Evolutionary conservation across 352 stramenopile species (phyloP).

Genomic region (Globisporangium uncinulatum): DNA sequence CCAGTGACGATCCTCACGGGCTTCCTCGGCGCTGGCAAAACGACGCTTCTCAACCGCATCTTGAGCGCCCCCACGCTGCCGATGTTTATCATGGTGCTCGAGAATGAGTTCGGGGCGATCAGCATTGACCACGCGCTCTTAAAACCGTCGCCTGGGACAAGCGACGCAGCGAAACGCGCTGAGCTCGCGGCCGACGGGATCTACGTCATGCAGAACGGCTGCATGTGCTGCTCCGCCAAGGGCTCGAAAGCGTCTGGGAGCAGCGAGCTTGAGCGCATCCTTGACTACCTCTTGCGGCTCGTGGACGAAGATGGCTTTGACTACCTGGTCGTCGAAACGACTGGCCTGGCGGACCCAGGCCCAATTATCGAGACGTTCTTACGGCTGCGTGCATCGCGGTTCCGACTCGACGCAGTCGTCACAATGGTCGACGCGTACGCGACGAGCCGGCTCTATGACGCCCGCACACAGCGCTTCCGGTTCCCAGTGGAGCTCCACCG

Average conservation of each 20-base stretch:
- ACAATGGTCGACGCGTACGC: slow-evolving; percentile 92
- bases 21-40: slow-evolving; percentile 94
- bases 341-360: slow-evolving; percentile 93
- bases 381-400: slow-evolving; percentile 83
- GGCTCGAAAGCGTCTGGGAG: slow-evolving; percentile 89
- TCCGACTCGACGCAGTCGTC: slow-evolving; percentile 94
- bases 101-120: slow-evolving; percentile 74
- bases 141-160: background rate
- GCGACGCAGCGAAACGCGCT: background rate
- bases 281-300: slow-evolving; percentile 78
- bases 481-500: slow-evolving; percentile 61
- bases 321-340: slow-evolving; percentile 97
- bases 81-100: slow-evolving; percentile 95
- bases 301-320: slow-evolving; percentile 88
- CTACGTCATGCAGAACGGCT: slow-evolving; percentile 97
- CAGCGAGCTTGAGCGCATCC: slow-evolving; percentile 87
- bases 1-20: slow-evolving; percentile 94
- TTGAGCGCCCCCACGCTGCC: slow-evolving; percentile 78
- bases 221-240: slow-evolving; percentile 95
- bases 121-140: slow-evolving; percentile 68
- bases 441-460: slow-evolving; percentile 36
- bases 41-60: slow-evolving; percentile 95
- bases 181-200: slow-evolving; percentile 73
- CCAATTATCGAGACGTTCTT: slow-evolving; percentile 98
- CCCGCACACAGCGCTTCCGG: slow-evolving; percentile 15